A percentile compares a stretch with the other conserved stretches of the same genome.
phyloP scores from a whole-genome alignment of 306 rosid species.

The Styphnolobium japonicum region DNA sequence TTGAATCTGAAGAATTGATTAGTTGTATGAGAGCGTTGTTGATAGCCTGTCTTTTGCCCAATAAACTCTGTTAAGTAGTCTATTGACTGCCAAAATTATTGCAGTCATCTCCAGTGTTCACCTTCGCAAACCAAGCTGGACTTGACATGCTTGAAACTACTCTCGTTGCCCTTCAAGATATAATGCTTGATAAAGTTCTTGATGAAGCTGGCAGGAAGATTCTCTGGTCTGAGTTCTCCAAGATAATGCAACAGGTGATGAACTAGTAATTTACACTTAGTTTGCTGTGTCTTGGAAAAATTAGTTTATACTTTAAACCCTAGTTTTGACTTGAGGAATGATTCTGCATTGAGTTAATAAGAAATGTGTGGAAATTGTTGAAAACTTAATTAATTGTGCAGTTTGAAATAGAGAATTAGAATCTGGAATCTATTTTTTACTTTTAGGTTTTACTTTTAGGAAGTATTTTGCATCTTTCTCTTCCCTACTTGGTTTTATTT shows the following conservation, averaged over 20 bases:
- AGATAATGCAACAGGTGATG: slow-evolving; percentile 71
- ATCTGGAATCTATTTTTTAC: too few species aligned
- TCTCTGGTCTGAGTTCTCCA: slow-evolving; percentile 70
- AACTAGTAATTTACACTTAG: not conserved
- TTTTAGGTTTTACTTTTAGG: too few species aligned
- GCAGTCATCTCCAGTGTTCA: slow-evolving; percentile 81
- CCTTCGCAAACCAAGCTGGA: slow-evolving; percentile 87
- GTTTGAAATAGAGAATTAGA: not conserved
- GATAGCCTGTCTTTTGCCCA: not conserved
- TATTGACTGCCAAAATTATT: not conserved
- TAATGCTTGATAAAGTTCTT: slow-evolving; percentile 79
- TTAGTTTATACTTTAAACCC: too few species aligned
- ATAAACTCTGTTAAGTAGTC: not conserved
- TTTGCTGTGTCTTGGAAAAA: too few species aligned
- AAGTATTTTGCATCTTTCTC: not conserved
- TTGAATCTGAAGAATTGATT: not conserved
- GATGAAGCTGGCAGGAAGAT: slow-evolving; percentile 66
- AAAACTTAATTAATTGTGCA: not conserved
- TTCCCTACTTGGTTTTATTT: not conserved
- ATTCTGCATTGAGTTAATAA: not conserved
- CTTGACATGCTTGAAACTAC: slow-evolving; percentile 88
- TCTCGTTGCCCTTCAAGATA: slow-evolving; percentile 83
- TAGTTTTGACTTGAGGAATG: not conserved
- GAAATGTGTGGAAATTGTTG: too few species aligned
- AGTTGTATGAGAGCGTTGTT: not conserved